Evolutionary conservation across 1,139 yeast genomes (phyloP).

Genomic region (Wickerhamomyces sp.): DNA sequence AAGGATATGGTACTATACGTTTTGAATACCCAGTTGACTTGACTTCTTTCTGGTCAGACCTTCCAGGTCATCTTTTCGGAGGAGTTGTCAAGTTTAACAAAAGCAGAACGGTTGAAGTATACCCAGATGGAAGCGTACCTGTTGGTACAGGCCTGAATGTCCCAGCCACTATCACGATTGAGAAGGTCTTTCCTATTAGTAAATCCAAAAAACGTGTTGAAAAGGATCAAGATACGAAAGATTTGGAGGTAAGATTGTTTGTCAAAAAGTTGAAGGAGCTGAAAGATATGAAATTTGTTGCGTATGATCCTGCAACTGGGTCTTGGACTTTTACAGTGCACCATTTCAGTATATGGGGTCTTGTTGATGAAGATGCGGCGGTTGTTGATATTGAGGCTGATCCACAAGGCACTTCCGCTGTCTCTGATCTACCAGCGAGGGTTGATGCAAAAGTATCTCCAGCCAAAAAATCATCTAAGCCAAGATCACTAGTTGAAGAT

Average conservation of each 20-base stretch:
- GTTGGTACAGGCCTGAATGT: constrained; percentile 74
- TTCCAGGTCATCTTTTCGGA: constrained; percentile 47
- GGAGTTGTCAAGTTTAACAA: constrained; percentile 50
- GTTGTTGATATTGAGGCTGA: constrained; percentile 41
- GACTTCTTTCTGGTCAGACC: constrained; percentile 41
- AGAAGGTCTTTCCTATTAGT: constrained; percentile 49
- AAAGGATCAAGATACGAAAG: constrained; percentile 30
- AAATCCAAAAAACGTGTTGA: constrained; percentile 20
- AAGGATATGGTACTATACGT: constrained; percentile 69
- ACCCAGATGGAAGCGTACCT: constrained; percentile 62
- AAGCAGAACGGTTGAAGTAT: constrained; percentile 59
- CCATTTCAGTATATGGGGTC: constrained; percentile 94
- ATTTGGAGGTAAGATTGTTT: constrained; percentile 37
- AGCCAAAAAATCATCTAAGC: constrained; percentile 4
- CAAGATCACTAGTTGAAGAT: constrained; percentile 18
- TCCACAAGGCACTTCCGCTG: background rate
- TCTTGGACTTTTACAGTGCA: constrained; percentile 79
- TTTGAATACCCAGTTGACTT: constrained; percentile 73
- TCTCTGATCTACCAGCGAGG: constrained; percentile 1
- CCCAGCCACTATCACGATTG: constrained; percentile 79
- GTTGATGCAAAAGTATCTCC: background rate
- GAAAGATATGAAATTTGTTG: constrained; percentile 72
- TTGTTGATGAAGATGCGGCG: constrained; percentile 63
- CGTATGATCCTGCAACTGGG: constrained; percentile 74
- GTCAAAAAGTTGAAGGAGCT: constrained; percentile 47